Evolutionary conservation across 2,329 filamentous ascomycete genomes (phyloP).

Genomic region (Fusarium bactridioides): DNA sequence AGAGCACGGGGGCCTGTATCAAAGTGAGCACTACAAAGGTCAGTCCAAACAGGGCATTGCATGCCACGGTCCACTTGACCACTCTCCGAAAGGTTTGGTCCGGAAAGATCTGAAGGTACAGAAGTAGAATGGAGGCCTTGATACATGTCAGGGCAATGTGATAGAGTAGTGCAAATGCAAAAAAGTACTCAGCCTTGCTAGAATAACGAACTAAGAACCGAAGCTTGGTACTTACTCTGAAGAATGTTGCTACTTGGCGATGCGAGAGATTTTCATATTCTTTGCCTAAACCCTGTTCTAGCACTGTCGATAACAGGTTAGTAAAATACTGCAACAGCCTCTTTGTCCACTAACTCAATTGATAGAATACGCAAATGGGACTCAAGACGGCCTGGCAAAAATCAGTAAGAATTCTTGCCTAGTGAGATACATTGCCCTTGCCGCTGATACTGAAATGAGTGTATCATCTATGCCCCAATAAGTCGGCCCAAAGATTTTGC

Average conservation of each 20-base stretch:
- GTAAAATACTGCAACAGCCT: neutral
- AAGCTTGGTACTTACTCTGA: neutral
- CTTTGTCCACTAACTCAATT: neutral
- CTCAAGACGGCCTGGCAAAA: neutral
- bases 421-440: neutral
- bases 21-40: neutral
- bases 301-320: neutral
- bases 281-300: neutral
- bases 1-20: neutral
- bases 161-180: neutral
- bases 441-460: neutral
- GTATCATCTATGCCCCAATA: neutral
- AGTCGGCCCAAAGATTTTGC: neutral
- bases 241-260: neutral
- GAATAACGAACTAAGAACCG: fast-evolving
- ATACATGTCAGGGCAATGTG: neutral
- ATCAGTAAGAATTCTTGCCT: neutral
- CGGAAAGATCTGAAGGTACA: neutral
- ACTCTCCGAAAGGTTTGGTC: neutral
- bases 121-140: neutral
- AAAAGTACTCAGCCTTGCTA: fast-evolving
- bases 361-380: neutral
- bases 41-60: neutral
- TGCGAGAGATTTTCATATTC: neutral
- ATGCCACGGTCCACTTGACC: neutral